These are phyloP conservation scores for Macrophomina pseudophaseolina DNA, from an alignment of 2,329 filamentous ascomycete species.

Conservation along the genomic window DNA sequence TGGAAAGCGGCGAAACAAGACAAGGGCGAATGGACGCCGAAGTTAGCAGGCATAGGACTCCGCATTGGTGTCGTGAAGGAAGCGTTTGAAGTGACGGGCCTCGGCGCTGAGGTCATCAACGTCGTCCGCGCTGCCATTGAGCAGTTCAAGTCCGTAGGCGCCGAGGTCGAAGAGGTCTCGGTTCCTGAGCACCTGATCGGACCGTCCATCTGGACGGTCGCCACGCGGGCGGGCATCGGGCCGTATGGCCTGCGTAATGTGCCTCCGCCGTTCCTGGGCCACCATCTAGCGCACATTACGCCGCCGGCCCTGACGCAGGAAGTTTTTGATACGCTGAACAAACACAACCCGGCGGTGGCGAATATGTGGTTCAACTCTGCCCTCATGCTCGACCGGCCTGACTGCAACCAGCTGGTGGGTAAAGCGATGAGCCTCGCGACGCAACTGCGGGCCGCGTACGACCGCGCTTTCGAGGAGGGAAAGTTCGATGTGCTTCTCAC, in stretches of 20 bases:
- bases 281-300: conserved; percentile 38
- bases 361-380: conserved; percentile 50
- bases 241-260: conserved; percentile 35
- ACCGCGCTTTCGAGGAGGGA: conserved; percentile 45
- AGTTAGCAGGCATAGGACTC: conserved; percentile 45
- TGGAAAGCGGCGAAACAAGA: conserved; percentile 36
- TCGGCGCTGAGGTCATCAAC: conserved; percentile 46
- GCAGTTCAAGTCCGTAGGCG: conserved; percentile 49
- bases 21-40: conserved; percentile 36
- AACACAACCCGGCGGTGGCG: conserved; percentile 52
- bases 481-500: conserved; percentile 55
- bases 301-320: conserved; percentile 40
- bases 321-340: conserved; percentile 52
- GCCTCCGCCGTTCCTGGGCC: conserved; percentile 36
- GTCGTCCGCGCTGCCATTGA: conserved; percentile 45
- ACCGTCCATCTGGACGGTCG: conserved; percentile 55
- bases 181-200: conserved; percentile 55
- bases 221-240: conserved; percentile 39
- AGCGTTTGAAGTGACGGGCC: conserved; percentile 45
- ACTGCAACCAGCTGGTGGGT: conserved; percentile 42
- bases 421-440: conserved; percentile 56
- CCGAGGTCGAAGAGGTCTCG: conserved; percentile 51
- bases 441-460: conserved; percentile 56
- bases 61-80: conserved; percentile 56
- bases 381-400: conserved; percentile 36